These are phyloP conservation scores for Starmera dryadoides DNA, from an alignment of 805 yeast species.

Conservation along the genomic window DNA sequence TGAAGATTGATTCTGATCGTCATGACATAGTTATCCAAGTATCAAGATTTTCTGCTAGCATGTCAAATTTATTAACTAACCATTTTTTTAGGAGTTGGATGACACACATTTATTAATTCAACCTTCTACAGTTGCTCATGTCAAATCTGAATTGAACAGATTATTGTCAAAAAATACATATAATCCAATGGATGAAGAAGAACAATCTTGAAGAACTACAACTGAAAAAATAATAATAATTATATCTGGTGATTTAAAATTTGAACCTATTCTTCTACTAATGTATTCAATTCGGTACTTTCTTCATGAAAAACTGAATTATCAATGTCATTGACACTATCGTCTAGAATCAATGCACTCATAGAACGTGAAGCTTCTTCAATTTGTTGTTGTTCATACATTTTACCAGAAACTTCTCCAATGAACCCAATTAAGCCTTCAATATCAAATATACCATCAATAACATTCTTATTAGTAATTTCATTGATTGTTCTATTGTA, in stretches of 20 bases:
- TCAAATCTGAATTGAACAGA: slow-evolving; percentile 71
- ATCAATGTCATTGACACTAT: neutral
- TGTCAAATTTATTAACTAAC: neutral
- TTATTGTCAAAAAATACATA: slow-evolving; percentile 78
- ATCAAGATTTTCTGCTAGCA: slow-evolving; percentile 2
- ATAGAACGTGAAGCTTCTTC: slow-evolving; percentile 5
- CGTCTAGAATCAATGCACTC: neutral
- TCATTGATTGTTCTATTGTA: slow-evolving; percentile 27
- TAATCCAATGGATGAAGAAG: slow-evolving; percentile 75
- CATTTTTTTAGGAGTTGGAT: slow-evolving; percentile 66
- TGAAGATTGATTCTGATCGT: slow-evolving; percentile 69
- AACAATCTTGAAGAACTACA: slow-evolving; percentile 19
- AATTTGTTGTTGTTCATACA: slow-evolving; percentile 17
- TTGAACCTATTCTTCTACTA: neutral
- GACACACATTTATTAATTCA: slow-evolving; percentile 86
- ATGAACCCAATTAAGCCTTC: slow-evolving; percentile 52
- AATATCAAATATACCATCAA: slow-evolving; percentile 51
- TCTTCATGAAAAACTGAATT: neutral
- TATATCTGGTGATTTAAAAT: neutral
- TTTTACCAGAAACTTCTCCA: slow-evolving; percentile 25
- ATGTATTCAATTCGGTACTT: neutral
- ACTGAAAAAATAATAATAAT: neutral
- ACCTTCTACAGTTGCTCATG: slow-evolving; percentile 63
- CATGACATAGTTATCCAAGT: slow-evolving; percentile 64
- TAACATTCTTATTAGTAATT: slow-evolving; percentile 23